Conservation (phyloP, 2,329 filamentous ascomycete species). For the Beauveria australis region DNA sequence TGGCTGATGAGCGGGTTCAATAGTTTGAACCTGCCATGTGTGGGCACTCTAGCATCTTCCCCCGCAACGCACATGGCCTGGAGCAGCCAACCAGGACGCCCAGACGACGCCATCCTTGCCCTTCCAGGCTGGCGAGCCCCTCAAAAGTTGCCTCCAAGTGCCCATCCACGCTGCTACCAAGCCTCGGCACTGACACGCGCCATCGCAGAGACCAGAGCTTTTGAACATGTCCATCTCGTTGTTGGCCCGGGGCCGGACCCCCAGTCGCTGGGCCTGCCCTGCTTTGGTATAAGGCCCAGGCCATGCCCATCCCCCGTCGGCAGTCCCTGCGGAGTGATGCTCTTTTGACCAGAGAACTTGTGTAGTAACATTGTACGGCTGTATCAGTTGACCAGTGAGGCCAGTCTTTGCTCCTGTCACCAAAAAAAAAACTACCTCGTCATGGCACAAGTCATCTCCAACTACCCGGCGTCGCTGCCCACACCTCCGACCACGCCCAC, state of each 20-base stretch:
- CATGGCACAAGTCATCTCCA: slow-evolving; percentile 3
- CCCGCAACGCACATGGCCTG: slow-evolving; percentile 7
- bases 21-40: background rate
- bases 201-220: background rate
- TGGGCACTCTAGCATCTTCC: background rate
- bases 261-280: background rate
- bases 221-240: background rate
- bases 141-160: background rate
- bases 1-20: background rate
- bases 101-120: background rate
- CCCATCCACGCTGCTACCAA: background rate
- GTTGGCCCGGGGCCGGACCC: background rate
- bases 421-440: background rate
- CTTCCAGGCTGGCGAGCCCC: background rate
- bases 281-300: slow-evolving; percentile 6
- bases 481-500: background rate
- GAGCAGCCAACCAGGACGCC: background rate
- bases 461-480: background rate
- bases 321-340: background rate
- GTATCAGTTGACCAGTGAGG: background rate
- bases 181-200: background rate
- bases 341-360: background rate
- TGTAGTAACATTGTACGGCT: background rate
- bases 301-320: background rate
- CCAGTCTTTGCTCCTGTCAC: background rate